Evolutionary conservation across 768 basidiomycete genomes (phyloP), one percentile per base, ranked within the genome.

Genomic region (Pulveroboletus ravenelii): DNA sequence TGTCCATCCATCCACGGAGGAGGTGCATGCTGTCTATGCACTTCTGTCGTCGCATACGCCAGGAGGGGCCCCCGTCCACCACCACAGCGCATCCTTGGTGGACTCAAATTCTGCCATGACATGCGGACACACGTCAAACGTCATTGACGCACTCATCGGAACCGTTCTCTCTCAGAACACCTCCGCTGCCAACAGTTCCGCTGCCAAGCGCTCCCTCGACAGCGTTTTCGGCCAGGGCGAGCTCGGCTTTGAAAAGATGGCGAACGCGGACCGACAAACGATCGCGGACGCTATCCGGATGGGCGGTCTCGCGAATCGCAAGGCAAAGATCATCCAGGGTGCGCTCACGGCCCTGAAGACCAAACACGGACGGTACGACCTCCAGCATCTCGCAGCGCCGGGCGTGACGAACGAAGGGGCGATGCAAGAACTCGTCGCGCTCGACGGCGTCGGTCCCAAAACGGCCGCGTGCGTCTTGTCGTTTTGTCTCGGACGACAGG

Each of bases 121-220:
- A 1, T 77, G 76, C 45, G 78, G 76, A 3, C 62, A 70, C 35
- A 72, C 74, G 3, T 73, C 75, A 3, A 77, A 83, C 56, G 78
- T 83, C 52, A 70, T 83, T 48, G 81, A 81, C 52, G 66, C 78
- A 10, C 74, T 82, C 52, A 78, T 84, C 34, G 77, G 73, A 20
- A 80, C 79, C 1, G 72, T 84, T 49, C 75, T 84, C 30, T 81
- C 80, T 30, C 81, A 83, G 58, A 81, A 80, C 53, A 83, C 81
- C 1, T 77, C 80, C 17, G 63, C 66, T 10, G 62, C 60, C 29
- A 82, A 82, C 57, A 77, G 74, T 6, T 67, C 78, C 3, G 67
- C 74, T 13, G 79, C 81, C 20, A 81, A 82, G 60, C 54, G 62
- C 13, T 65, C 64, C 27, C 63, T 82, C 18, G 81, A 83, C 54